These are phyloP conservation scores for Melampsora abietis-canadensis DNA, from an alignment of 1,284 basidiomycete species.

Conservation along the genomic window DNA sequence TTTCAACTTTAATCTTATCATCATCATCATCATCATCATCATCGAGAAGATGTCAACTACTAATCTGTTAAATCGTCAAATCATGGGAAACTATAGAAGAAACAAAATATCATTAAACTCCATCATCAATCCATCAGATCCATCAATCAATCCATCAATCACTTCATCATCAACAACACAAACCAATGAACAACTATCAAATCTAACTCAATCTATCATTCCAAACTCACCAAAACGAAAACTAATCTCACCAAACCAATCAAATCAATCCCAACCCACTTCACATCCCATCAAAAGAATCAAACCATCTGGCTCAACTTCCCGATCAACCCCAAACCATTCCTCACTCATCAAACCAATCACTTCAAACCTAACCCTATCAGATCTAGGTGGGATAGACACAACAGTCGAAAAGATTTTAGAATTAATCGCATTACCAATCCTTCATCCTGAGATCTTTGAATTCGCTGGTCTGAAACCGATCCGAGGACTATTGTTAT, in stretches of 20 bases:
- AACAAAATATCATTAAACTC: slow-evolving; percentile 28
- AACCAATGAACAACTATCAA: not conserved
- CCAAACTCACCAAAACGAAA: slow-evolving; percentile 16
- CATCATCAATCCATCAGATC: not conserved
- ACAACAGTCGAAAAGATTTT: slow-evolving; percentile 84
- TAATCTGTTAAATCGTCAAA: slow-evolving; percentile 37
- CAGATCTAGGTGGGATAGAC: slow-evolving; percentile 83
- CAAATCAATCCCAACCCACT: not conserved
- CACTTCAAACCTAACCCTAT: slow-evolving; percentile 55
- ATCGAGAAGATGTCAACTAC: slow-evolving; percentile 5
- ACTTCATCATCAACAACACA: too few species aligned
- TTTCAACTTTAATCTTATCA: too few species aligned
- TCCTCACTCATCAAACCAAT: slow-evolving; percentile 26
- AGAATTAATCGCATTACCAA: slow-evolving; percentile 89
- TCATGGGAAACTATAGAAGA: slow-evolving; percentile 27
- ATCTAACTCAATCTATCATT: not conserved
- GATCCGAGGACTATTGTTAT: slow-evolving; percentile 86
- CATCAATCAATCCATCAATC: too few species aligned
- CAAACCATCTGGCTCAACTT: not conserved
- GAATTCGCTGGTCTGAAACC: slow-evolving; percentile 86
- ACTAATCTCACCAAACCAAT: slow-evolving; percentile 1
- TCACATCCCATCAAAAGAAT: not conserved
- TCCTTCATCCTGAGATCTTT: slow-evolving; percentile 94
- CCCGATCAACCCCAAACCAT: not conserved
- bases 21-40: too few species aligned